Evolutionary conservation across 306 rosid species (phyloP), one percentile per base, ranked within the genome.

Genomic region (Dalbergia cochinchinensis): DNA sequence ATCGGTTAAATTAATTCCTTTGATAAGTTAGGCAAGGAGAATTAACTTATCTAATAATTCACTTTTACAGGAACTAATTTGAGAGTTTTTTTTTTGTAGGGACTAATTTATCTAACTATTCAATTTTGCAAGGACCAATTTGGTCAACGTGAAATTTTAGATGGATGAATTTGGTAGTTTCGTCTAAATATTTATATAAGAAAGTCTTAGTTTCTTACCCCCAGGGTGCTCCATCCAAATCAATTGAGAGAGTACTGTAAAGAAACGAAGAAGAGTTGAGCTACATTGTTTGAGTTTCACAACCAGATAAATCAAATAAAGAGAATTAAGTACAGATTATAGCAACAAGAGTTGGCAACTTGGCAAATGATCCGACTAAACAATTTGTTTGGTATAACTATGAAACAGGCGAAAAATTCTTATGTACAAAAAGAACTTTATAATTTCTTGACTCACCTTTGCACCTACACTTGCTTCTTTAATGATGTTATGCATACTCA

Each of bases 191-290:
- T 26, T 26, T 26, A 26, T 26, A 11, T 1, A 20, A 20, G 12
- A 62, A 61, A 78, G 31, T 7, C 77, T 26, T 26, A 26, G 31
- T 26, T 26, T 26, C 31, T 85, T 92, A 90, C 97, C 97, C 97
- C 79, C 90, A 90, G 33, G n/a, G 97, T 11, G 94, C 91, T 68
- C 97, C 97, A 60, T 80, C 88, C 69, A 88, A 84, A 39, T 92
- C 94, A 71, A 82, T 79, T 59, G 97, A 88, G 74, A 90, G 82
- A 5, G 97, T 90, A 59, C 97, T 92, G 90, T 73, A 79, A 71
- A 22, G 4, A 11, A 37, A 4, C 7, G 5, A 37, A 50, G 57
- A 12, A 3, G 57, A 39, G 19, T 39, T 13, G 2, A 72, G 58
- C 26, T 59, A 8, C 65, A 15, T 15, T 6, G 39, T 64, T 20